Percentiles rank a stretch among this genome's conserved stretches.
Evolutionary conservation across 2,329 filamentous ascomycete species (phyloP).

Genomic region (Alternaria incomplexa): DNA sequence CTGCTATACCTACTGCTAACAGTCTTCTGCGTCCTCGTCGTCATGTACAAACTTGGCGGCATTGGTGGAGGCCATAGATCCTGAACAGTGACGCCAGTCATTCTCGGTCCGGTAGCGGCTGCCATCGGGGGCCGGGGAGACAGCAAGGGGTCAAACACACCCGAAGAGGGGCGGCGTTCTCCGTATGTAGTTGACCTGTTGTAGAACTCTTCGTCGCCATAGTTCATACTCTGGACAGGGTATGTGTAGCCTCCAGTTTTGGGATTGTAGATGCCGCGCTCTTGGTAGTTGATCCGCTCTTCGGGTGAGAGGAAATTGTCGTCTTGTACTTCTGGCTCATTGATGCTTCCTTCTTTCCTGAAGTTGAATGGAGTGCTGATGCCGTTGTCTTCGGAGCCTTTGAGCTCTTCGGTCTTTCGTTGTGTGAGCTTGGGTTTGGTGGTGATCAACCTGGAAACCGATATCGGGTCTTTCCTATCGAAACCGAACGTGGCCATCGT

Average conservation of each 20-base stretch:
- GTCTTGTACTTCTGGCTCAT: not conserved
- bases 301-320: not conserved
- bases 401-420: constrained; percentile 21
- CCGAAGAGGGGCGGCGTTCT: constrained; percentile 17
- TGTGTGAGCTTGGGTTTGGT: constrained; percentile 5
- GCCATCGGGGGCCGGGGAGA: constrained; percentile 2
- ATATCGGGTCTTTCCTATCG: constrained; percentile 13
- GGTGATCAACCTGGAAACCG: constrained; percentile 2
- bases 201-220: not conserved
- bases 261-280: constrained; percentile 16
- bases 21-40: not conserved
- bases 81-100: constrained; percentile 10
- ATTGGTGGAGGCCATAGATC: constrained; percentile 20
- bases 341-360: constrained; percentile 24
- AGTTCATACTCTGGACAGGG: not conserved
- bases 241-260: not conserved
- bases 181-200: not conserved
- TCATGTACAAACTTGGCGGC: not conserved
- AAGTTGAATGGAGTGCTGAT: constrained; percentile 33
- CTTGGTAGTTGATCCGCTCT: constrained; percentile 13
- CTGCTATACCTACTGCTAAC: constrained; percentile 6
- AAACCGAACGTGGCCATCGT: constrained; percentile 29
- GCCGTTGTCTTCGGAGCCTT: constrained; percentile 25
- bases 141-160: constrained; percentile 8
- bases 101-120: constrained; percentile 9